A percentile compares a stretch with the other conserved stretches of the same genome.
Conservation (phyloP, 1,284 basidiomycete genomes). For the Ceraceosorus bombacis region DNA sequence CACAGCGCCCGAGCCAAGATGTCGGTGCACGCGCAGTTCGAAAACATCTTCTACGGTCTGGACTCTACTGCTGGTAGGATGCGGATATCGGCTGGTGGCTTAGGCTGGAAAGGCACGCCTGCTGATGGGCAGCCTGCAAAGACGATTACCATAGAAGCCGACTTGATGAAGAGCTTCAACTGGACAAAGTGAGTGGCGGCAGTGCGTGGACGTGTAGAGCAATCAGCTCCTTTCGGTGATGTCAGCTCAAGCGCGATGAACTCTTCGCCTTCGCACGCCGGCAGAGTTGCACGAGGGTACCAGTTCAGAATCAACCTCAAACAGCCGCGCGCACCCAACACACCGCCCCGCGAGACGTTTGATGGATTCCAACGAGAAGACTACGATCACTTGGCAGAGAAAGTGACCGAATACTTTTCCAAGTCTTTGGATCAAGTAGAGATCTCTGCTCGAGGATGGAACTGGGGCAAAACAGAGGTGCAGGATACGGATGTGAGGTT, state of each 20-base stretch:
- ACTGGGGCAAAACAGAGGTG: conserved; percentile 70
- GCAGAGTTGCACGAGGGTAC: conserved; percentile 77
- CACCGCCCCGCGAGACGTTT: conserved; percentile 62
- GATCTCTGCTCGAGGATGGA: conserved; percentile 87
- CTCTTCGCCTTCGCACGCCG: conserved; percentile 58
- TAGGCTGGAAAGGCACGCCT: conserved; percentile 38
- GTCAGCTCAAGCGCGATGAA: background rate
- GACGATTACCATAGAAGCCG: conserved; percentile 40
- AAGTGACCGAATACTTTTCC: conserved; percentile 61
- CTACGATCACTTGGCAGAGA: conserved; percentile 46
- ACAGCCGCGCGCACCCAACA: conserved; percentile 54
- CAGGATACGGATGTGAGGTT: conserved; percentile 78
- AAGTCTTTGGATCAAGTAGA: conserved; percentile 79
- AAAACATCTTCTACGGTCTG: conserved; percentile 68
- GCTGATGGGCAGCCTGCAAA: conserved; percentile 13
- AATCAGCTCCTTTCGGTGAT: background rate
- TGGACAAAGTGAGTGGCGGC: conserved; percentile 25
- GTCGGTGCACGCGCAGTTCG: conserved; percentile 58
- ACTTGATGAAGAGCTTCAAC: conserved; percentile 35
- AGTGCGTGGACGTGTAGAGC: conserved; percentile 54
- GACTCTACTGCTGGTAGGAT: conserved; percentile 66
- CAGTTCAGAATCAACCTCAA: conserved; percentile 76
- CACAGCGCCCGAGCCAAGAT: background rate
- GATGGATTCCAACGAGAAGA: conserved; percentile 88
- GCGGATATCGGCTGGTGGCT: conserved; percentile 38